phyloP scores from a whole-genome alignment of 1,284 basidiomycete species.

The Athelia psychrophila region DNA sequence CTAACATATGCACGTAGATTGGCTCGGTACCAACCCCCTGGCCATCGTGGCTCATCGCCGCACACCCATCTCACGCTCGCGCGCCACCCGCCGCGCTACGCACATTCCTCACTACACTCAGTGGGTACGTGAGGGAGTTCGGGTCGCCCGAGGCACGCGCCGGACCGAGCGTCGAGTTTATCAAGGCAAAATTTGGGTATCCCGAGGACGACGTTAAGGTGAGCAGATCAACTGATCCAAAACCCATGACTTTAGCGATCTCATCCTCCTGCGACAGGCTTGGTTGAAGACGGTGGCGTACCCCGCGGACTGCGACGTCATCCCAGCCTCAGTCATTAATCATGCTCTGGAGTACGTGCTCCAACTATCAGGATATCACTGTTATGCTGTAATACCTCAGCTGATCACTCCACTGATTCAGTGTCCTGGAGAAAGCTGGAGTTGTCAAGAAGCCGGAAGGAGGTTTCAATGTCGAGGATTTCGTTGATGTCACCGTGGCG shows the following conservation, averaged over 20 bases:
- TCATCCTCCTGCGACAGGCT: conserved; percentile 36
- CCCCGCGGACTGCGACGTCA: conserved; percentile 60
- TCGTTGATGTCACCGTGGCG: conserved; percentile 49
- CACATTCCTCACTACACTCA: conserved; percentile 65
- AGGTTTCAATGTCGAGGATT: conserved; percentile 57
- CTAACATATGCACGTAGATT: conserved; percentile 48
- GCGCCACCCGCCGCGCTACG: conserved; percentile 49
- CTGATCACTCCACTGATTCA: conserved; percentile 21
- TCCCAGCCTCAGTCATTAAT: conserved; percentile 60
- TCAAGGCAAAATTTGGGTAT: conserved; percentile 79
- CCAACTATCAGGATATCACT: too few relatives aligned
- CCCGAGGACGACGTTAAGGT: conserved; percentile 75
- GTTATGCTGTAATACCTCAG: too few relatives aligned
- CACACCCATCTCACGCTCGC: conserved; percentile 59
- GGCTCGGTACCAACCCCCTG: conserved; percentile 91
- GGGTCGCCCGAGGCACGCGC: conserved; percentile 61
- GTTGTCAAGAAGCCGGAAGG: conserved; percentile 60
- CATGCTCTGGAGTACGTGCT: conserved; percentile 68
- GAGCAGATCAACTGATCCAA: conserved; percentile 17
- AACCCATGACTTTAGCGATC: neutral
- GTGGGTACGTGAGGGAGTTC: conserved; percentile 67
- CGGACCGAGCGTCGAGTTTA: conserved; percentile 67
- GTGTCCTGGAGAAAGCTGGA: conserved; percentile 73
- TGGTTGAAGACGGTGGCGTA: conserved; percentile 84
- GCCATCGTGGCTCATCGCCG: conserved; percentile 95